Evolutionary conservation across 306 rosid species (phyloP), one percentile per base, ranked within the genome.

Genomic region (Benincasa hispida): DNA sequence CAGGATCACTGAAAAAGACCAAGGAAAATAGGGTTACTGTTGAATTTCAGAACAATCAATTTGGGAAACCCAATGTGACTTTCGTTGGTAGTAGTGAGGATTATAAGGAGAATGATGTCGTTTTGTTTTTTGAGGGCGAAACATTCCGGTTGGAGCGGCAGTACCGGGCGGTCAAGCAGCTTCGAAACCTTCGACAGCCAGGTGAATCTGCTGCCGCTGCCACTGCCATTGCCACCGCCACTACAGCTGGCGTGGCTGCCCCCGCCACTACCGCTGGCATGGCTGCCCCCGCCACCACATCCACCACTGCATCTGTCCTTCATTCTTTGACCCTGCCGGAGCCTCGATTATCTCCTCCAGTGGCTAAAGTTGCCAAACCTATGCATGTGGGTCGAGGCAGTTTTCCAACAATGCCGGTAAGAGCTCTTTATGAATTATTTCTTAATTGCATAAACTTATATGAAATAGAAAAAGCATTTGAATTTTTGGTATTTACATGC

Each of bases 41-140:
- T 79, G 98, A 93, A 70, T 93, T 91, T 80, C 93, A 87, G 77
- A 94, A 90, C 88, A 91, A 91, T 42, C 98, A 94, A 83, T 8
- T 82, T 41, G 98, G 98, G 69, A 94, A 90, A 69, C 96, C 96
- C 10, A 94, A 93, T 76, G 94, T 90, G 47, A 83, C 92, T n/a
- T 94, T 94, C 65, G 93, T 91, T 70, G 98, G 98, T 3, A 91
- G 83, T 45, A 87, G 91, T 24, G 97, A 93, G 89, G 97, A 91
- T 30, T 90, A 88, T 84, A 91, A 86, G 79, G 93, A 91, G 21
- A 90, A 84, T 50, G 97, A 93, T 77, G 97, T 93, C 66, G 96
- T 91, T 22, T 84, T 93, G 87, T 91, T 91, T 68, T 91, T 93
- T 55, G 96, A 91, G 65, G 97, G 98, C 9, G 81, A 84, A 84